Base-by-base conservation (phyloP, 2,329 filamentous ascomycete genomes). In the Colletotrichum aenigma region DNA sequence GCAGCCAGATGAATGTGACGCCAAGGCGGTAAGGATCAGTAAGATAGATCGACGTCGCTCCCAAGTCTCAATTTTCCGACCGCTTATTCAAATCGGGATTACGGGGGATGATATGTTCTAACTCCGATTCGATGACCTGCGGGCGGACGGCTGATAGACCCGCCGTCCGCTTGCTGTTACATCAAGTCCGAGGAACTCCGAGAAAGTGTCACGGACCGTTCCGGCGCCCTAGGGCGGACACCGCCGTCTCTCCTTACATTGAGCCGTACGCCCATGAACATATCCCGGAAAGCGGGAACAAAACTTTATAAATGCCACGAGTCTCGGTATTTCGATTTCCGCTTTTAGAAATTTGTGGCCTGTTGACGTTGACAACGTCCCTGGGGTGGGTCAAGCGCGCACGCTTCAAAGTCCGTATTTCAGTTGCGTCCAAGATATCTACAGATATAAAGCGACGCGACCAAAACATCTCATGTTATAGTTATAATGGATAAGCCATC, bases 101-200 rank as follows among this genome's bases (percentile, higher is more conserved):
- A 52, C 10, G 43, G n/a, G 43, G n/a, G 10, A 52, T 52, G 43
- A 7, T 2, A 21, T 21, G n/a, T 52, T 52, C 43, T 52, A 21
- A 21, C 43, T 52, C 43, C 43, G 43, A 52, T 52, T 52, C n/a
- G 43, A 21, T 52, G n/a, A 2, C 0, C 38, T 48, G 38, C 18
- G 38, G 38, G n/a, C 43, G 43, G n/a, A 52, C 43, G 43, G 43
- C n/a, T 52, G 43, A 52, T 52, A n/a, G 8, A 21, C 43, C 43
- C 43, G n/a, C n/a, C 43, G 43, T 21, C 43, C 43, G 10, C 10
- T 52, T 52, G 43, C n/a, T 52, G 43, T 52, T 52, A 52, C 43
- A 52, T 52, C 43, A 52, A 52, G 43, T 52, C 43, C 43, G 43
- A 52, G 43, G 43, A 52, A 52, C 43, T 52, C 43, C 43, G 43